phyloP scores from a whole-genome alignment of 2,329 filamentous ascomycete genomes.

The Coniella vitis region DNA sequence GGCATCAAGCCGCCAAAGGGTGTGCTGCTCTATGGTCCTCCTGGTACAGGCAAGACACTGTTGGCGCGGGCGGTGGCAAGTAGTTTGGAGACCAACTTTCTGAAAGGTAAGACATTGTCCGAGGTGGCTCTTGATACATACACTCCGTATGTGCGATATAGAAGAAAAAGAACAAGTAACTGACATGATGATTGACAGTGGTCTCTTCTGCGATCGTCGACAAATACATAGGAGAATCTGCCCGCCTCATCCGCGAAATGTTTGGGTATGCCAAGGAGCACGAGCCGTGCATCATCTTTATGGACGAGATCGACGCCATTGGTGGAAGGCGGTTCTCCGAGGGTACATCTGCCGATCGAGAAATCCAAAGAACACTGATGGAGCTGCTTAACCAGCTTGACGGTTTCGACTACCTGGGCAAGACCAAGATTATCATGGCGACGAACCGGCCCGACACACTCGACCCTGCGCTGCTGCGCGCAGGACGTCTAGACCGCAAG shows the following conservation, averaged over 20 bases:
- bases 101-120: constrained; percentile 82
- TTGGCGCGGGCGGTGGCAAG: constrained; percentile 92
- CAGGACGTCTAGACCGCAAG: constrained; percentile 91
- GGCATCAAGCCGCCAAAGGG: constrained; percentile 99
- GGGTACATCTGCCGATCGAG: constrained; percentile 92
- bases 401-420: constrained; percentile 97
- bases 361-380: constrained; percentile 98
- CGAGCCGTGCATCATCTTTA: constrained; percentile 99
- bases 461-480: constrained; percentile 85
- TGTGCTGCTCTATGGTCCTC: constrained; percentile 90
- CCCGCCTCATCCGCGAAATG: constrained; percentile 96
- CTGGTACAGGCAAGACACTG: constrained; percentile 93
- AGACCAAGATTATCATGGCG: constrained; percentile 99
- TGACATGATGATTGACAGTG: constrained; percentile 46
- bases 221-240: constrained; percentile 99
- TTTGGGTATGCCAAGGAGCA: constrained; percentile 99
- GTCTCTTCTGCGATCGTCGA: constrained; percentile 98
- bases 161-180: too few species aligned
- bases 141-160: too few species aligned
- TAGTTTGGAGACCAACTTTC: constrained; percentile 94
- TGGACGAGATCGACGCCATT: constrained; percentile 99
- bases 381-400: constrained; percentile 97
- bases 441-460: constrained; percentile 96
- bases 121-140: too few species aligned
- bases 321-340: constrained; percentile 94